Base-by-base conservation (phyloP, 2,329 filamentous ascomycete species). In the Colletotrichum neosansevieriae region DNA sequence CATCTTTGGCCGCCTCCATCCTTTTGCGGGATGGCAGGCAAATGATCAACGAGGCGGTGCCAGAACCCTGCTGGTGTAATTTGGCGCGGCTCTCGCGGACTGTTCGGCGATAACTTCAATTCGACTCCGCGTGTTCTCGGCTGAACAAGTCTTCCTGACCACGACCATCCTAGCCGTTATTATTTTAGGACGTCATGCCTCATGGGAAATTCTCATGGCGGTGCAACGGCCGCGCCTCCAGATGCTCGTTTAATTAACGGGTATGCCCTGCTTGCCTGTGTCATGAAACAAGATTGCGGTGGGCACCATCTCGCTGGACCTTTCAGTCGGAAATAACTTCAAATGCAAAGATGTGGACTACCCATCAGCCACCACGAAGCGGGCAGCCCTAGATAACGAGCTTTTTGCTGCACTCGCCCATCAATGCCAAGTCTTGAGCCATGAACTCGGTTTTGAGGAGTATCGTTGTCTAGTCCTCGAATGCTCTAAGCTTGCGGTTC, bases 251-350 rank as follows among this genome's bases (percentile, higher is more conserved):
- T 9, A 9, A 29, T 29, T n/a, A 19, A 45, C 7, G 15, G 17
- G 9, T 57, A n/a, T 15, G 32, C 32, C 24, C 34, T 40, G 34
- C 51, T 34, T 19, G n/a, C 42, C 21, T 50, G 9, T 57, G 44
- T 61, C 21, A 47, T 53, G 47, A 19, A 21, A 6, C 49, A 66
- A 54, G 51, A 66, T 61, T 49, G 32, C 36, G 32, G 49, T 49
- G 63, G 63, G 57, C 63, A 61, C 63, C 40, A 57, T 56, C 63
- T 66, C 63, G 24, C 57, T 54, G 57, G 47, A 60, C 57, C 63
- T 32, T 29, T 49, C 38, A 17, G 32, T 38, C 40, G 49, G 62
- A 59, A 24, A 54, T 65, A 47, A 19, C 9, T 34, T 65, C 38
- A 45, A 61, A 36, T 54, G 29, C 21, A 32, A 17, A 47, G 19